Percentiles rank a stretch among this genome's conserved stretches.
Conservation (phyloP, 1,284 basidiomycete species). For the Ustilago shanxiensis region DNA sequence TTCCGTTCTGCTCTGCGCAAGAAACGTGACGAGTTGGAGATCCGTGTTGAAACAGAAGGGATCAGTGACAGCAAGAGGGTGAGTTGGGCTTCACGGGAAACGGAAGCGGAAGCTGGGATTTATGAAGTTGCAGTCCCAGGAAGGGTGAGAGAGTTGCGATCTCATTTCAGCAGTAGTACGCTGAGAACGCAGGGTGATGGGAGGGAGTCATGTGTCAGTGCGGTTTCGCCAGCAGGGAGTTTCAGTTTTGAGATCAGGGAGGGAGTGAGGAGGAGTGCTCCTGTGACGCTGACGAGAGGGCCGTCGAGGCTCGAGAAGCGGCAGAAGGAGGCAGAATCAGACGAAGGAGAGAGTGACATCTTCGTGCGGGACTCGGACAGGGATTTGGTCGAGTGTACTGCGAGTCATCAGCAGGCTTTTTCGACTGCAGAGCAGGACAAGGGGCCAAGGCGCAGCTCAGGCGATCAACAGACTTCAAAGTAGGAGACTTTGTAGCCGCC, state of each 20-base stretch:
- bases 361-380: slow-evolving; percentile 35
- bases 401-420: too few relatives aligned
- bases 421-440: too few relatives aligned
- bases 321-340: neutral
- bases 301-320: neutral
- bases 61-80: slow-evolving; percentile 8
- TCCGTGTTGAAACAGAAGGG: slow-evolving; percentile 39
- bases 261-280: slow-evolving; percentile 13
- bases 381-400: slow-evolving; percentile 15
- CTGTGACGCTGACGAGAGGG: slow-evolving; percentile 4
- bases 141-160: slow-evolving; percentile 8
- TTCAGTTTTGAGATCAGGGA: slow-evolving; percentile 48
- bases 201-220: slow-evolving; percentile 8
- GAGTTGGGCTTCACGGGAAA: neutral
- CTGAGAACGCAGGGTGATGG: neutral
- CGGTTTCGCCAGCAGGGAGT: slow-evolving; percentile 24
- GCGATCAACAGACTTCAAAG: too few relatives aligned
- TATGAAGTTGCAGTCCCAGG: slow-evolving; percentile 8
- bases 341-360: slow-evolving; percentile 1
- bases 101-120: neutral
- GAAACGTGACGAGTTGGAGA: slow-evolving; percentile 9
- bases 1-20: slow-evolving; percentile 20
- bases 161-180: slow-evolving; percentile 31
- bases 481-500: too few relatives aligned
- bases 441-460: too few relatives aligned